Conservation (phyloP, 345 rosid species). For the Barbarea vulgaris region DNA sequence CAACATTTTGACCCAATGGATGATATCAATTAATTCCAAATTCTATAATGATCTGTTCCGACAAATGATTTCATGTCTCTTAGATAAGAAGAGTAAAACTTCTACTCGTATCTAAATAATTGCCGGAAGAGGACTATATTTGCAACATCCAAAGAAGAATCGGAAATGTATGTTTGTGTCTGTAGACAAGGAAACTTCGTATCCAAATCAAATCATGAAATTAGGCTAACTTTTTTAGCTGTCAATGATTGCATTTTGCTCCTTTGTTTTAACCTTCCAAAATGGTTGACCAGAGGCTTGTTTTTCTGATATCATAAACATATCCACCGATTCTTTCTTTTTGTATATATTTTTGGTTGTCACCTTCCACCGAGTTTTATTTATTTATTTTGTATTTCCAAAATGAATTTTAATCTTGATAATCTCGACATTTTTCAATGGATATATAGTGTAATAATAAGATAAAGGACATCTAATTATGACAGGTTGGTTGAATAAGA, state of each 20-base stretch:
- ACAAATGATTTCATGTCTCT: neutral
- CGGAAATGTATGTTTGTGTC: neutral
- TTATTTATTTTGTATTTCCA: neutral
- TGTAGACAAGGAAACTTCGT: neutral
- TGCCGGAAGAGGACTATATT: neutral
- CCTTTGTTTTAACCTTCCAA: neutral
- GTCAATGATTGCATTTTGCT: slow-evolving; percentile 8
- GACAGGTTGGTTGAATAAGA: slow-evolving; percentile 5
- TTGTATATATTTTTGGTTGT: neutral
- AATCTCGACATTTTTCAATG: neutral
- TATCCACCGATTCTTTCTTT: neutral
- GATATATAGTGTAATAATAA: neutral
- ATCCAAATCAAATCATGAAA: slow-evolving; percentile 1
- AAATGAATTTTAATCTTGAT: neutral
- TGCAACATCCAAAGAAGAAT: neutral
- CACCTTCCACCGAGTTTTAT: neutral
- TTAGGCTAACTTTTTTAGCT: neutral
- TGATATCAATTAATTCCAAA: neutral
- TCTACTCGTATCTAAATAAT: neutral
- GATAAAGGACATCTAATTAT: neutral
- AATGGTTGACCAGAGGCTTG: slow-evolving; percentile 6
- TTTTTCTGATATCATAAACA: neutral
- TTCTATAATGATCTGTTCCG: neutral
- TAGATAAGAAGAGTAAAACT: neutral
- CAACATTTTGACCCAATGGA: neutral